These are phyloP conservation scores for Piedraia hortae DNA, from an alignment of 2,329 filamentous ascomycete genomes.

Conservation along the genomic window DNA sequence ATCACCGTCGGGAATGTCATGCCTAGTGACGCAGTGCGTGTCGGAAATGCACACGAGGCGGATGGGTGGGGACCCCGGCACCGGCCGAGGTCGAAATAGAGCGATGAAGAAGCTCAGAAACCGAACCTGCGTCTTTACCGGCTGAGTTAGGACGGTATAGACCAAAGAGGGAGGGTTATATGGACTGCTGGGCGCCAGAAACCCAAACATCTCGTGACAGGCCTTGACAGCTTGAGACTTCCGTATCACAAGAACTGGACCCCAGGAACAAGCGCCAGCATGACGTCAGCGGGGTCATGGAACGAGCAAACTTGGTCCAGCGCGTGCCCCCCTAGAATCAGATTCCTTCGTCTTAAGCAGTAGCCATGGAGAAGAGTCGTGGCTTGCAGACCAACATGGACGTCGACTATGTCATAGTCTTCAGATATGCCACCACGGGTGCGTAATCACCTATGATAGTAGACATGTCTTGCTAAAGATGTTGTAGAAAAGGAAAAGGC, in stretches of 20 bases:
- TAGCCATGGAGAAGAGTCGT: constrained; percentile 12
- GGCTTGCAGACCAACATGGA: constrained; percentile 28
- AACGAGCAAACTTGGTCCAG: not conserved
- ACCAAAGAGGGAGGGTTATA: constrained; percentile 5
- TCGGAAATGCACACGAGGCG: constrained; percentile 73
- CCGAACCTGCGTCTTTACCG: constrained; percentile 16
- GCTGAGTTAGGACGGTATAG: constrained; percentile 11
- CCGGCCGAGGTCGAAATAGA: constrained; percentile 36
- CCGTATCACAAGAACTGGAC: not conserved
- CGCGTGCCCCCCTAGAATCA: not conserved
- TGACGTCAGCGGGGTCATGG: not conserved
- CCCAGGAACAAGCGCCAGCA: not conserved
- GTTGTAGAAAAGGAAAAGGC: constrained; percentile 37
- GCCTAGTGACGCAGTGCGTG: constrained; percentile 39
- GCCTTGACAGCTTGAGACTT: not conserved
- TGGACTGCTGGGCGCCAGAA: not conserved
- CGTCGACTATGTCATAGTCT: constrained; percentile 74
- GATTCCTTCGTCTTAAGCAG: not conserved
- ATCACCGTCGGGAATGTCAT: constrained; percentile 41
- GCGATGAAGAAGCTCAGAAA: constrained; percentile 24
- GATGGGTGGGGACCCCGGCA: constrained; percentile 27
- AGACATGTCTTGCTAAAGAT: constrained; percentile 1
- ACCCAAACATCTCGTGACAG: not conserved
- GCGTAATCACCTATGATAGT: constrained; percentile 7
- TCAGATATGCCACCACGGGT: constrained; percentile 43